Conservation (phyloP, 768 basidiomycete species). For the Lactarius quietus region DNA sequence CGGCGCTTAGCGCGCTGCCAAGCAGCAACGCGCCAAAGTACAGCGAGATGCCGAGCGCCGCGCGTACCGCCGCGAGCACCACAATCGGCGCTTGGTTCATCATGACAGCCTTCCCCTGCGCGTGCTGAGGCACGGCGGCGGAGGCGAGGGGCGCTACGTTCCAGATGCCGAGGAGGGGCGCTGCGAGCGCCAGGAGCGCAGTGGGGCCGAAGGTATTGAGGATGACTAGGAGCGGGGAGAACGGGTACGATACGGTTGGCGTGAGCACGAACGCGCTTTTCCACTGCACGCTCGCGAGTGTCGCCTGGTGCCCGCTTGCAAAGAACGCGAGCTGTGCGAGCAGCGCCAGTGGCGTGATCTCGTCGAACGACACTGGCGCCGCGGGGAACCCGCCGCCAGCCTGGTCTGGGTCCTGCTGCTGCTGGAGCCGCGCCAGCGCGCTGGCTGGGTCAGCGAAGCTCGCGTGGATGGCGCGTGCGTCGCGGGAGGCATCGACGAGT, state of each 20-base stretch:
- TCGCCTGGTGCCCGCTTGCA: constrained; percentile 89
- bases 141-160: constrained; percentile 62
- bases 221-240: constrained; percentile 67
- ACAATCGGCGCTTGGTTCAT: constrained; percentile 27
- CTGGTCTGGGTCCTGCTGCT: constrained; percentile 20
- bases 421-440: constrained; percentile 35
- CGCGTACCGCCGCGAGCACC: constrained; percentile 6
- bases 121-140: neutral
- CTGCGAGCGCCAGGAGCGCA: constrained; percentile 60
- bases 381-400: constrained; percentile 33
- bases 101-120: neutral
- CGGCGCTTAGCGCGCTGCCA: constrained; percentile 67
- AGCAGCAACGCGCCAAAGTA: constrained; percentile 66
- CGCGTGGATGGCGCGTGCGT: constrained; percentile 52
- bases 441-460: constrained; percentile 50
- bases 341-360: constrained; percentile 70
- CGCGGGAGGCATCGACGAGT: constrained; percentile 75
- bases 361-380: constrained; percentile 44
- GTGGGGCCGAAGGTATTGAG: constrained; percentile 77
- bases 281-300: constrained; percentile 91
- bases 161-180: constrained; percentile 78
- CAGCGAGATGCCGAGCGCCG: constrained; percentile 47
- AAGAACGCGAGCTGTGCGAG: constrained; percentile 78
- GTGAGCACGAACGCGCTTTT: constrained; percentile 87
- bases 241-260: constrained; percentile 62